phyloP scores from a whole-genome alignment of 345 rosid genomes.

The Populus simonii region DNA sequence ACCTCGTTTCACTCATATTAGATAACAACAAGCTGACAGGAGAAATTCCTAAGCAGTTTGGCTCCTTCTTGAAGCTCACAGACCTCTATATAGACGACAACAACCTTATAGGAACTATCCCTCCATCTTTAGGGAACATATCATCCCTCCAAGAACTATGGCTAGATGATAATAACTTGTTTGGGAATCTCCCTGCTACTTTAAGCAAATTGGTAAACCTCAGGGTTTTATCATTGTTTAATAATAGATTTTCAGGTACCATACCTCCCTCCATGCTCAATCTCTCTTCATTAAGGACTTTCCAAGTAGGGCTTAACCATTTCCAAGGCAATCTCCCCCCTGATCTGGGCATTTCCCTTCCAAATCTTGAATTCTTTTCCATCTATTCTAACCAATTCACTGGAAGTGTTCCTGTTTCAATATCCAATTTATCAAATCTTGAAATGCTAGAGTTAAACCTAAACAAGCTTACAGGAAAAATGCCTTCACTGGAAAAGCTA shows the following conservation, averaged over 20 bases:
- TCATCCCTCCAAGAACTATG: neutral
- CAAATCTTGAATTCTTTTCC: neutral
- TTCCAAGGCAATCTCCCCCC: conserved; percentile 10
- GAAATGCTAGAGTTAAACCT: neutral
- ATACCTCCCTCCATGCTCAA: conserved; percentile 22
- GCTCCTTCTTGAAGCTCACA: neutral
- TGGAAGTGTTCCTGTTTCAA: neutral
- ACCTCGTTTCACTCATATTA: neutral
- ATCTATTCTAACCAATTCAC: neutral
- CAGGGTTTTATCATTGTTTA: neutral
- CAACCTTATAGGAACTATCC: conserved; percentile 6
- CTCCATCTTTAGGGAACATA: conserved; percentile 17
- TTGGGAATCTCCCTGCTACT: conserved; percentile 17
- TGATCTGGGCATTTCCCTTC: conserved; percentile 14
- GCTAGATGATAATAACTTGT: neutral
- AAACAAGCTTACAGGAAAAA: neutral
- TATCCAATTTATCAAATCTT: conserved; percentile 11
- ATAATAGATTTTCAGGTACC: conserved; percentile 9
- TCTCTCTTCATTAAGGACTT: neutral
- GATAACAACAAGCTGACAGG: neutral
- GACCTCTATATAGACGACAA: neutral
- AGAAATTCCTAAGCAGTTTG: neutral
- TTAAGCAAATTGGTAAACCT: conserved; percentile 5
- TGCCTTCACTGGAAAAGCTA: neutral
- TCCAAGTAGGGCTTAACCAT: neutral